Percentiles rank a stretch among this genome's conserved stretches.
Conservation (phyloP, 1,139 yeast genomes). For the Ashbya aceris region DNA sequence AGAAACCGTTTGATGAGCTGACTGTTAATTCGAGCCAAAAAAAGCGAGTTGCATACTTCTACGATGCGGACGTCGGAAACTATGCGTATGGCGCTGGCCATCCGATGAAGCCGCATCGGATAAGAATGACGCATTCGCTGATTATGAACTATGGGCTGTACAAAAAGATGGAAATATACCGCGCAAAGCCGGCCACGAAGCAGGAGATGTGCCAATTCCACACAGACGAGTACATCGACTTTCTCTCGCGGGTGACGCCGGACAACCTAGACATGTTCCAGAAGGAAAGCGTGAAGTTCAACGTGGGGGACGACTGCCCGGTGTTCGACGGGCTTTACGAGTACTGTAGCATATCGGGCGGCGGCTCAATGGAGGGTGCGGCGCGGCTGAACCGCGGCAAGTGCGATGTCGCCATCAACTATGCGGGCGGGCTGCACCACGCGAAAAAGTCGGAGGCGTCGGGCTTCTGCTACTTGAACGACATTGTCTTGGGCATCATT, state of each 20-base stretch:
- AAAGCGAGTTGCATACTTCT: slow-evolving; percentile 56
- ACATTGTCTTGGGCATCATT: slow-evolving; percentile 82
- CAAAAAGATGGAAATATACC: slow-evolving; percentile 92
- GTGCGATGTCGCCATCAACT: slow-evolving; percentile 92
- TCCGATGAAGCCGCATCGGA: slow-evolving; percentile 97
- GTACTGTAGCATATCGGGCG: slow-evolving; percentile 89
- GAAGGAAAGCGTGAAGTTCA: slow-evolving; percentile 88
- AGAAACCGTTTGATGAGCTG: slow-evolving; percentile 52
- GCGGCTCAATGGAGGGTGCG: slow-evolving; percentile 97
- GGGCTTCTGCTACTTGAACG: slow-evolving; percentile 90
- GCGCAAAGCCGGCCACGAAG: slow-evolving; percentile 96
- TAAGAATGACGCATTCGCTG: slow-evolving; percentile 95
- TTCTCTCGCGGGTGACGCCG: slow-evolving; percentile 85
- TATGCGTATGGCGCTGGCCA: slow-evolving; percentile 98
- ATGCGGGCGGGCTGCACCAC: slow-evolving; percentile 96
- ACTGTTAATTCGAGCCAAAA: slow-evolving; percentile 48
- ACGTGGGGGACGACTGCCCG: slow-evolving; percentile 96
- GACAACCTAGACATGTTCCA: slow-evolving; percentile 86
- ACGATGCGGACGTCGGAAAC: slow-evolving; percentile 87
- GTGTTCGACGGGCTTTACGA: slow-evolving; percentile 94
- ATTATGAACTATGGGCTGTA: slow-evolving; percentile 96
- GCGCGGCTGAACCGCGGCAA: slow-evolving; percentile 86
- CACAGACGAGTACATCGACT: slow-evolving; percentile 94
- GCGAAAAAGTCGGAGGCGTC: slow-evolving; percentile 94
- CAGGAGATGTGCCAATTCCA: slow-evolving; percentile 99